These are phyloP conservation scores for Kalmusia sp. DNA, from an alignment of 2,329 filamentous ascomycete species.

Conservation along the genomic window DNA sequence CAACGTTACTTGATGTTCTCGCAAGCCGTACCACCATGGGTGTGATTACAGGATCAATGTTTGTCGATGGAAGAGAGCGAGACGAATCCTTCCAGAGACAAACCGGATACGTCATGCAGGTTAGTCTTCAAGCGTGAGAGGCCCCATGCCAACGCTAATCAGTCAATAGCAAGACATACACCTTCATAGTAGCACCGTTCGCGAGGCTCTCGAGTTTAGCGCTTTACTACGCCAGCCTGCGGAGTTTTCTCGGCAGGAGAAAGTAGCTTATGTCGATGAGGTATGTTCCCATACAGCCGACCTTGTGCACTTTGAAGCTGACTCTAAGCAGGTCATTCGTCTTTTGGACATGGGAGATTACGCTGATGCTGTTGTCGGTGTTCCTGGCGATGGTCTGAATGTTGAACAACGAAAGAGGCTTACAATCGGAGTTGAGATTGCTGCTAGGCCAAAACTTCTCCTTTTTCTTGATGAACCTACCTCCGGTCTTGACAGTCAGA, in stretches of 20 bases:
- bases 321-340: slow-evolving; percentile 69
- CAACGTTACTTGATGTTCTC: slow-evolving; percentile 84
- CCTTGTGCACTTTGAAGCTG: neutral
- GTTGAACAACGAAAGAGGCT: slow-evolving; percentile 75
- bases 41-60: slow-evolving; percentile 86
- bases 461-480: slow-evolving; percentile 95
- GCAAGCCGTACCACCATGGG: slow-evolving; percentile 88
- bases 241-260: slow-evolving; percentile 73
- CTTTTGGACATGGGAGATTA: slow-evolving; percentile 90
- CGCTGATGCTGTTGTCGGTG: slow-evolving; percentile 88
- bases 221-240: slow-evolving; percentile 84
- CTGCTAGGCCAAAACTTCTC: slow-evolving; percentile 86
- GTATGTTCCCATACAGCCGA: neutral
- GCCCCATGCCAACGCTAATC: neutral
- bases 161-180: slow-evolving; percentile 94
- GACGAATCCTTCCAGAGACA: slow-evolving; percentile 88
- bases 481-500: slow-evolving; percentile 90
- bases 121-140: neutral
- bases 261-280: slow-evolving; percentile 86
- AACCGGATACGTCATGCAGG: slow-evolving; percentile 63
- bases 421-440: slow-evolving; percentile 93
- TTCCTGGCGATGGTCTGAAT: slow-evolving; percentile 80
- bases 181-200: slow-evolving; percentile 80
- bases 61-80: slow-evolving; percentile 75
- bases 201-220: slow-evolving; percentile 86